Percentiles rank a stretch among this genome's conserved stretches.
These are phyloP conservation scores for Celoporthe dispersa DNA, from an alignment of 2,329 filamentous ascomycete species.

Conservation along the genomic window DNA sequence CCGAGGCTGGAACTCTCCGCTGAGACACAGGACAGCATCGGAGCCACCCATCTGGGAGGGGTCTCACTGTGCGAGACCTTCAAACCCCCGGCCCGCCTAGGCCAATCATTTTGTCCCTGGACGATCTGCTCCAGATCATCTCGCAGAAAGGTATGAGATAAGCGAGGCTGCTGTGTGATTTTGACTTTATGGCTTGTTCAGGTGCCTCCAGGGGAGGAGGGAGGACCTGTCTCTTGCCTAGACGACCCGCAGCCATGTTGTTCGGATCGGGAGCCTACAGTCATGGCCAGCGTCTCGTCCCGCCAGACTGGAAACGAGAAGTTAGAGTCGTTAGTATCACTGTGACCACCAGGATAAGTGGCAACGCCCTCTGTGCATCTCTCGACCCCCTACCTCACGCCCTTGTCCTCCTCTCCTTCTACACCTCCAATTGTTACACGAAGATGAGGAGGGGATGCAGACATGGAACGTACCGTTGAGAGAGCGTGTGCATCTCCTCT, in stretches of 20 bases:
- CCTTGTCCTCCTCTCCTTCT: neutral
- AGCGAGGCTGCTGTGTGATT: slow-evolving; percentile 27
- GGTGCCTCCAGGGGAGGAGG: neutral
- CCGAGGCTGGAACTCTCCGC: slow-evolving; percentile 17
- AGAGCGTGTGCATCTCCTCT: slow-evolving; percentile 11
- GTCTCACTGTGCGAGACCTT: slow-evolving; percentile 16
- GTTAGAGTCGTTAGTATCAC: slow-evolving; percentile 1
- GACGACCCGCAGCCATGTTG: neutral
- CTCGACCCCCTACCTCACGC: neutral
- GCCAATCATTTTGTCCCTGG: slow-evolving; percentile 19
- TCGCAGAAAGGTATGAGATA: slow-evolving; percentile 24
- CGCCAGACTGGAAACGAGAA: slow-evolving; percentile 26
- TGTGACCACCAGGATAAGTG: neutral
- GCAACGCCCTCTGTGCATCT: neutral
- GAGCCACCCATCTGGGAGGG: slow-evolving; percentile 17
- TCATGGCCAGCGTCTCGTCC: slow-evolving; percentile 7
- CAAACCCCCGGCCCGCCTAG: neutral
- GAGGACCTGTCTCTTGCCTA: neutral
- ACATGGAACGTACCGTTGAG: slow-evolving; percentile 19
- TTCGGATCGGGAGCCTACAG: neutral
- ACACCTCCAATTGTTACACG: slow-evolving; percentile 20
- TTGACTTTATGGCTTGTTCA: slow-evolving; percentile 9
- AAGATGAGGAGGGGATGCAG: slow-evolving; percentile 25
- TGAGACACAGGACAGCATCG: slow-evolving; percentile 21
- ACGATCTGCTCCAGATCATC: slow-evolving; percentile 18